Conservation (phyloP, 352 stramenopile genomes). For the Phytopythium litorale region DNA sequence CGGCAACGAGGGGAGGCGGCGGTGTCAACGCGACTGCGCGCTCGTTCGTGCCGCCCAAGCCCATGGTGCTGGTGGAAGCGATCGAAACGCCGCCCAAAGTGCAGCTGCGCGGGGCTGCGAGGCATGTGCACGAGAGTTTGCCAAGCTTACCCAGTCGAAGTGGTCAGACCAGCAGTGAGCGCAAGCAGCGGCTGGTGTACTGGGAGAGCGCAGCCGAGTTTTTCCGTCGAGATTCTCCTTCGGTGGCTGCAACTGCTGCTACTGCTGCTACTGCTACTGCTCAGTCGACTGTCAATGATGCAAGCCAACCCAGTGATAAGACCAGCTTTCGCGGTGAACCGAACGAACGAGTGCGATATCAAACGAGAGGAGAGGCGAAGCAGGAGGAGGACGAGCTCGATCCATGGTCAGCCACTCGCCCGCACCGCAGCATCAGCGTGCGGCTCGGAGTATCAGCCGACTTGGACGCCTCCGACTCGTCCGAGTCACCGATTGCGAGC, state of each 20-base stretch:
- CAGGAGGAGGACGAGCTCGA: not conserved
- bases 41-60: not conserved
- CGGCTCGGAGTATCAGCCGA: not conserved
- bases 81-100: not conserved
- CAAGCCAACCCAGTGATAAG: not conserved
- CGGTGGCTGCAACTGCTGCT: not conserved
- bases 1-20: not conserved
- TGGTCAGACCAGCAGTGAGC: not conserved
- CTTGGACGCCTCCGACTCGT: constrained; percentile 1
- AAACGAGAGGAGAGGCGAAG: not conserved
- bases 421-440: not conserved
- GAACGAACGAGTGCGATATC: not conserved
- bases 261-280: too few relatives aligned
- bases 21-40: not conserved
- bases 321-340: not conserved
- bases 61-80: not conserved
- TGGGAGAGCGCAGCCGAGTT: not conserved
- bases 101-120: not conserved
- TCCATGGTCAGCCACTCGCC: not conserved
- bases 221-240: not conserved
- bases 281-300: not conserved
- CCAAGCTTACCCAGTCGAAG: not conserved
- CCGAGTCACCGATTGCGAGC: not conserved
- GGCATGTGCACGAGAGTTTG: not conserved
- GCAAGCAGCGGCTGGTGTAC: not conserved